These are phyloP conservation scores for Aspergillus ostianus DNA, from an alignment of 495 filamentous ascomycete species.

Conservation along the genomic window DNA sequence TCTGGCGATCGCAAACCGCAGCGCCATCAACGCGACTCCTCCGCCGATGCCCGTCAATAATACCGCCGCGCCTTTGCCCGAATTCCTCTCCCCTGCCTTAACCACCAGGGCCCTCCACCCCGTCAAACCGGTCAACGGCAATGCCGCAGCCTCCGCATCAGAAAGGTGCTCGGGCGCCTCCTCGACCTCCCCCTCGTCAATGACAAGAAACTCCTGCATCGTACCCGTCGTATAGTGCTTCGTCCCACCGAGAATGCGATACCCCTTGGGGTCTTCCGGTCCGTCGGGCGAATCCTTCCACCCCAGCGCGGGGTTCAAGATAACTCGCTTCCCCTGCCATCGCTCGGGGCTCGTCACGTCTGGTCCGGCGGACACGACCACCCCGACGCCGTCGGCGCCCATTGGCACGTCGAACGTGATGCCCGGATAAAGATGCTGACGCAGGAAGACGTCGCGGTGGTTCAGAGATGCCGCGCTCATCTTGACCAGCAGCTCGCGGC, in stretches of 20 bases:
- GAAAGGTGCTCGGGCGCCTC: conserved; percentile 68
- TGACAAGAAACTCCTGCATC: conserved; percentile 65
- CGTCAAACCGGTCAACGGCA: conserved; percentile 83
- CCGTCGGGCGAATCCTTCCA: conserved; percentile 70
- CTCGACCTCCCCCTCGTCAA: conserved; percentile 71
- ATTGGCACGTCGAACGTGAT: conserved; percentile 74
- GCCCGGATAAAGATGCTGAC: conserved; percentile 84
- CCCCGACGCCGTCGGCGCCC: conserved; percentile 74
- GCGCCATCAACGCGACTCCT: conserved; percentile 69
- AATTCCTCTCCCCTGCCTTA: conserved; percentile 59
- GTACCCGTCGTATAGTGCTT: conserved; percentile 62
- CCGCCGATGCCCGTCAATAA: conserved; percentile 79
- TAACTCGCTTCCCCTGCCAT: conserved; percentile 66
- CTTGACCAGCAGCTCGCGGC: conserved; percentile 64
- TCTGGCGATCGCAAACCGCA: conserved; percentile 65
- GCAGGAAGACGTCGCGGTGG: conserved; percentile 89
- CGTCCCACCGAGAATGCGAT: conserved; percentile 72
- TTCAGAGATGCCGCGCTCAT: conserved; percentile 79
- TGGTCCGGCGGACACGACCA: conserved; percentile 62
- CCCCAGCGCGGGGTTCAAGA: conserved; percentile 70
- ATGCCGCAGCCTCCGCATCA: conserved; percentile 70
- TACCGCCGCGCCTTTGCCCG: conserved; percentile 59
- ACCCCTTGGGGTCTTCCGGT: conserved; percentile 63
- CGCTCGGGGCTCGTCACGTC: conserved; percentile 38
- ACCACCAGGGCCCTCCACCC: conserved; percentile 79